phyloP scores from a whole-genome alignment of 176 grass and related monocot genomes.

The Secale cereale region DNA sequence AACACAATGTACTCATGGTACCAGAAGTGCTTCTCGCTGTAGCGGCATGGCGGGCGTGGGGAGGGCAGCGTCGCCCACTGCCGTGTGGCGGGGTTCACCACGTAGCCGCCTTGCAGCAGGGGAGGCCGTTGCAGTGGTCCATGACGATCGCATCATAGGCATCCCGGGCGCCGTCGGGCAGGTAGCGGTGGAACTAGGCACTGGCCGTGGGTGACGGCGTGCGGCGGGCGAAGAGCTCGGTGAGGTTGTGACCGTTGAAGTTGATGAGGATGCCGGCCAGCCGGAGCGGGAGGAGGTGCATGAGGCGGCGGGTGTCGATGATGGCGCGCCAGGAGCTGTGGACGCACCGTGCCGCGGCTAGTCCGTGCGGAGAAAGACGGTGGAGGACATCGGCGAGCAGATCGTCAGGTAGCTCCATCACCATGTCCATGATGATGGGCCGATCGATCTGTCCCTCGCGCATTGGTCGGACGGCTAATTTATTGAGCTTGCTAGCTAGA shows the following conservation, averaged over 20 bases:
- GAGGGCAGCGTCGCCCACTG: background rate
- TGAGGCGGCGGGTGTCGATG: background rate
- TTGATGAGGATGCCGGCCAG: background rate
- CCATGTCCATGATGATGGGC: background rate
- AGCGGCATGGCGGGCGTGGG: background rate
- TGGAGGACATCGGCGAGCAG: background rate
- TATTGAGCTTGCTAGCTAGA: no score
- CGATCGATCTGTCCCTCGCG: background rate
- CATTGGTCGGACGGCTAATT: no score
- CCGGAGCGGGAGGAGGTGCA: background rate
- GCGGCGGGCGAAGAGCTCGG: background rate
- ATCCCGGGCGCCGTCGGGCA: background rate
- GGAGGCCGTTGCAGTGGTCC: constrained; percentile 11
- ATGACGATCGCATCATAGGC: no score
- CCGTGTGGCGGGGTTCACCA: constrained; percentile 1
- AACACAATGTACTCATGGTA: background rate
- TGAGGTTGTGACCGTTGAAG: background rate
- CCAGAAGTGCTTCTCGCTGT: background rate
- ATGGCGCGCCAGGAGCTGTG: no score
- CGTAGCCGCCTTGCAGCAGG: background rate
- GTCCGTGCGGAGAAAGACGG: background rate
- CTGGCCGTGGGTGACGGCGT: background rate
- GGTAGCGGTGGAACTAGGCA: background rate
- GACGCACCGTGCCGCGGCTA: background rate
- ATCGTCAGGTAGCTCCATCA: background rate